Conservation (phyloP, 768 basidiomycete genomes). For the Paxillus rubicundulus region DNA sequence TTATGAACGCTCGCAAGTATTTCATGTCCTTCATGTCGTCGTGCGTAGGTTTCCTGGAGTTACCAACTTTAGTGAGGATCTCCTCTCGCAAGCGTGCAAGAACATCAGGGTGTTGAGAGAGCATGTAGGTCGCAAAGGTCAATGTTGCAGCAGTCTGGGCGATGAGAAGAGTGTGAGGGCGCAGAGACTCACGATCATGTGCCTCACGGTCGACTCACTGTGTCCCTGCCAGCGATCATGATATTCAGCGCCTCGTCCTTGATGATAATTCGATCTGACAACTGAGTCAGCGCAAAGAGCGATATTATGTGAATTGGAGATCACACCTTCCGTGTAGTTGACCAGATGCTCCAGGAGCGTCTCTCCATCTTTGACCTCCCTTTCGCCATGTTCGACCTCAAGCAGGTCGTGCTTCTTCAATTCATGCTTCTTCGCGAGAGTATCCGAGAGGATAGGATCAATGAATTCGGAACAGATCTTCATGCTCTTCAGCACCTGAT, state of each 20-base stretch:
- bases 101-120: conserved; percentile 52
- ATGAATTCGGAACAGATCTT: conserved; percentile 45
- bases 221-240: conserved; percentile 41
- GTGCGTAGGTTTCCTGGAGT: conserved; percentile 45
- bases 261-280: conserved; percentile 21
- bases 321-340: conserved; percentile 50
- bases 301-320: neutral
- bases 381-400: conserved; percentile 12
- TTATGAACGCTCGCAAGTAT: conserved; percentile 62
- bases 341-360: conserved; percentile 53
- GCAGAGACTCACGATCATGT: neutral
- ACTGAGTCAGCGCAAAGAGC: neutral
- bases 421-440: conserved; percentile 35
- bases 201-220: conserved; percentile 25
- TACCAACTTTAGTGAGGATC: conserved; percentile 51
- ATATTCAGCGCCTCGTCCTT: conserved; percentile 28
- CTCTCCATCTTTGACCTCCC: conserved; percentile 38
- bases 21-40: conserved; percentile 63
- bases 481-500: conserved; percentile 37
- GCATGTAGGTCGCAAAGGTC: conserved; percentile 40
- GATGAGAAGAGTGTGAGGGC: neutral
- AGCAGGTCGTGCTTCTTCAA: conserved; percentile 9
- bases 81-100: conserved; percentile 51
- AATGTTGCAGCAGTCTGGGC: conserved; percentile 32
- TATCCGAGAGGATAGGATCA: conserved; percentile 45